Evolutionary conservation across 495 filamentous ascomycete genomes (phyloP).

Genomic region (Aspergillus sclerotioniger): DNA sequence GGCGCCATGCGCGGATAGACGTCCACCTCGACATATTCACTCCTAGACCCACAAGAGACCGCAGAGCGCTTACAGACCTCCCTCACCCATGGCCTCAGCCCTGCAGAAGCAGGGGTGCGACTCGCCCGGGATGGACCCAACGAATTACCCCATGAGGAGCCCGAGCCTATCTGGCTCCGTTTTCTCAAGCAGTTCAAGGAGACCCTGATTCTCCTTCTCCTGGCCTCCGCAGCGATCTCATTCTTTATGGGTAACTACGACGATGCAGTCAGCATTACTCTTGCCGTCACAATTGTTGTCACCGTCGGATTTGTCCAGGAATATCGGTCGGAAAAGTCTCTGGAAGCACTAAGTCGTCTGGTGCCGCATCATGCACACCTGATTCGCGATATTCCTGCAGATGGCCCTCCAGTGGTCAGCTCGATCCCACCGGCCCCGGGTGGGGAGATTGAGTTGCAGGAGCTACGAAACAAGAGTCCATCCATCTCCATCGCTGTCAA

Average conservation of each 20-base stretch:
- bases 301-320: constrained; percentile 96
- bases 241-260: constrained; percentile 93
- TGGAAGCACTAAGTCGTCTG: constrained; percentile 90
- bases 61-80: constrained; percentile 81
- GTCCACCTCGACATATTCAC: constrained; percentile 58
- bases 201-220: constrained; percentile 81
- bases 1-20: constrained; percentile 34
- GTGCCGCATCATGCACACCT: constrained; percentile 94
- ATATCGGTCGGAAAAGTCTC: constrained; percentile 94
- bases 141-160: constrained; percentile 89
- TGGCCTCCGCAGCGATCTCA: constrained; percentile 85
- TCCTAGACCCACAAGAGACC: constrained; percentile 71
- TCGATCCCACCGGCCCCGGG: constrained; percentile 30
- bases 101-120: constrained; percentile 74
- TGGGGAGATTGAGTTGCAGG: constrained; percentile 43
- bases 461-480: constrained; percentile 36
- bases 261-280: constrained; percentile 90
- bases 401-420: constrained; percentile 24
- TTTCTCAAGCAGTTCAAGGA: constrained; percentile 97
- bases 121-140: constrained; percentile 83
- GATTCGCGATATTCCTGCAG: constrained; percentile 57
- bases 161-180: constrained; percentile 90
- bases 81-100: constrained; percentile 72
- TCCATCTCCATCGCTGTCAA: constrained; percentile 59
- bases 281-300: constrained; percentile 95